phyloP scores from a whole-genome alignment of 768 basidiomycete species.

The Candolleomyces aberdarensis region DNA sequence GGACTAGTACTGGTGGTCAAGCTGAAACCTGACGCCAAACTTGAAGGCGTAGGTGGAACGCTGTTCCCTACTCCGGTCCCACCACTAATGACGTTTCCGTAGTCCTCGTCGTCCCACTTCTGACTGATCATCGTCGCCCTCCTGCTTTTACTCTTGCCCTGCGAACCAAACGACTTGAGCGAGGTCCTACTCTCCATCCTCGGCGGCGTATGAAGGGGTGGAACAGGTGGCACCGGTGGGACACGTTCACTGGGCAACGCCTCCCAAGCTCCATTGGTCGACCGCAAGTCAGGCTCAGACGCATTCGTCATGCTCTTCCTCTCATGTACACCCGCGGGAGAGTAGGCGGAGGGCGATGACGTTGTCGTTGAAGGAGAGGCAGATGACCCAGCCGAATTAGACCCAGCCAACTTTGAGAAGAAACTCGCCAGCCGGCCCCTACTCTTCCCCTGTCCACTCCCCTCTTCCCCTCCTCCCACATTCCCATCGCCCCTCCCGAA shows the following conservation, averaged over 20 bases:
- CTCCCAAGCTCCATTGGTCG: background rate
- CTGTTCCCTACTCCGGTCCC: background rate
- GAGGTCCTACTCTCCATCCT: background rate
- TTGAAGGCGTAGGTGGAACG: conserved; percentile 4
- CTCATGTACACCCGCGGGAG: background rate
- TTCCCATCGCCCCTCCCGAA: background rate
- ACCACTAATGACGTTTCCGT: too few relatives aligned
- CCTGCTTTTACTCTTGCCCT: background rate
- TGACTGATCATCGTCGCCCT: background rate
- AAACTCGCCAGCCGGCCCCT: conserved; percentile 13
- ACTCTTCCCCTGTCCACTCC: background rate
- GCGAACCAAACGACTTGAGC: background rate
- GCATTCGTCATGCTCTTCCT: background rate
- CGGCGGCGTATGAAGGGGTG: conserved; percentile 1
- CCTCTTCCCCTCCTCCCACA: background rate
- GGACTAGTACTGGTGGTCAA: background rate
- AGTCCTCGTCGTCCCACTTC: background rate
- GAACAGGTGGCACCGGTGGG: conserved; percentile 5
- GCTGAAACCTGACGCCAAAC: background rate
- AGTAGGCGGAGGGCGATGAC: background rate
- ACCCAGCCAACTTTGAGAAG: conserved; percentile 9
- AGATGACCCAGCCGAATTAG: background rate
- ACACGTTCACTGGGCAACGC: conserved; percentile 1
- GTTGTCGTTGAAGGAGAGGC: background rate
- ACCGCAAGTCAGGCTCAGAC: background rate